These are phyloP conservation scores for Aspergillus terreus DNA, from an alignment of 2,329 filamentous ascomycete species.

Conservation along the genomic window DNA sequence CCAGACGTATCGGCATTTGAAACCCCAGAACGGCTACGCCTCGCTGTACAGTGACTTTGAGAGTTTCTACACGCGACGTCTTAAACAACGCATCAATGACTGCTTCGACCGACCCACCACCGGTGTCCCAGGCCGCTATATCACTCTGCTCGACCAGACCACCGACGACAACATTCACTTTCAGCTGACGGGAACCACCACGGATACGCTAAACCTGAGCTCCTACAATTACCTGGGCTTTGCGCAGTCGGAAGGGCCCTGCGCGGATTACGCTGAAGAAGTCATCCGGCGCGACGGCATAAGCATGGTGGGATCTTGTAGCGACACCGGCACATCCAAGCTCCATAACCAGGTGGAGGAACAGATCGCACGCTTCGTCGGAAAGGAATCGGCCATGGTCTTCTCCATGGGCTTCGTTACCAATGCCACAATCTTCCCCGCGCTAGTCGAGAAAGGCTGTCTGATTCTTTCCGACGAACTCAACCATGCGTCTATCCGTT, in stretches of 20 bases:
- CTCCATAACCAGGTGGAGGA: constrained; percentile 81
- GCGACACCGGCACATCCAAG: constrained; percentile 78
- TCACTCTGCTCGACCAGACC: constrained; percentile 82
- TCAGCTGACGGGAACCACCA: constrained; percentile 77
- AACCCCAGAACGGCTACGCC: constrained; percentile 78
- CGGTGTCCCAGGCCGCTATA: constrained; percentile 85
- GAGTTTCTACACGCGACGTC: constrained; percentile 86
- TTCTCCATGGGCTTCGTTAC: constrained; percentile 98
- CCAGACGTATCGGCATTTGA: constrained; percentile 75
- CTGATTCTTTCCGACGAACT: constrained; percentile 92
- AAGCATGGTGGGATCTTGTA: constrained; percentile 70
- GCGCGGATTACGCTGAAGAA: constrained; percentile 84
- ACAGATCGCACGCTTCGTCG: constrained; percentile 81
- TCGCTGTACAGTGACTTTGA: constrained; percentile 95
- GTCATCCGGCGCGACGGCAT: constrained; percentile 77
- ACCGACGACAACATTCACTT: constrained; percentile 86
- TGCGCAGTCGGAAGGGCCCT: constrained; percentile 91
- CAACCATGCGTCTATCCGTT: constrained; percentile 93
- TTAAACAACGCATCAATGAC: constrained; percentile 91
- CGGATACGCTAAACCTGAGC: constrained; percentile 93
- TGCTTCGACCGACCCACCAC: constrained; percentile 87
- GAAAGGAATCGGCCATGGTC: constrained; percentile 86
- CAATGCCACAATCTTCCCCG: constrained; percentile 88
- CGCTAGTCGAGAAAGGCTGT: constrained; percentile 83
- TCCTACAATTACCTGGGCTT: constrained; percentile 98